Base-by-base conservation (phyloP, 805 yeast genomes). In the Kurtzmaniella cleridarum region DNA sequence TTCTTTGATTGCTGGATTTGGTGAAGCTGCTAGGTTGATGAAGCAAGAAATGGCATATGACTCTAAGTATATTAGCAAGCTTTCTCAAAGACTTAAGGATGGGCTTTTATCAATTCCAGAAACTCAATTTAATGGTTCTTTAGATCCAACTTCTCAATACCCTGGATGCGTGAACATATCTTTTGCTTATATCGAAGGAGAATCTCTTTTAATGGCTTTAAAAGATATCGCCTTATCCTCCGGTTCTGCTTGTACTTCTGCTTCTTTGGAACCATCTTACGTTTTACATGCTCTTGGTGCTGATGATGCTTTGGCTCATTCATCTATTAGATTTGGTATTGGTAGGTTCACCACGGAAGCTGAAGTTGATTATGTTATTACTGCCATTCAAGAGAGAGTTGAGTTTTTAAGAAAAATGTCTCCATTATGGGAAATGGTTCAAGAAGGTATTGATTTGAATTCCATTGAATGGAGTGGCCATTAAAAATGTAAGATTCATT, bases 391-490 rank as follows among this genome's bases (percentile, higher is more conserved):
- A 41, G 90, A 87, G 60, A 79, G 97, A 64, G 98, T 93, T 40
- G 82, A 81, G 47, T 88, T 88, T 66, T 75, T 93, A 59, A 79
- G 98, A 65, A 91, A 89, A 56, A 73, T 93, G 66, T 81, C 93
- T 41, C 98, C 98, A 35, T 72, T 93, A 53, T 93, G 98, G 98
- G 98, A 93, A 69, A 90, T 93, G 98, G 96, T 88, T 41, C 96
- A 93, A 65, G 98, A 93, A 49, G 98, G 98, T 50, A 91, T 93
- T 54, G 98, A 93, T 59, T 72, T 93, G 60, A 77, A 84, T 55
- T 76, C 95, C 27, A 93, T 93, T 54, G 95, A 93, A 69, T 93
- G 98, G 98, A 86, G 96, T 43, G 98, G 96, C 48, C 98, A 93
- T 66, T 93, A 63, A 62, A 13, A 11, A 23, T 12, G n/a, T n/a